phyloP scores from a whole-genome alignment of 129 eudicot genomes.

The sunflower (Helianthus annuus) region HanXRQr2.0-SUNRISE NC_035438.2:27882961-27883460 shows the following conservation, averaged over 20 bases:
- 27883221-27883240: slow-evolving; percentile 67
- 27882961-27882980: too few species aligned
- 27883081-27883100: slow-evolving; percentile 69
- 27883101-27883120: slow-evolving; percentile 63
- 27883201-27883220: slow-evolving; percentile 56
- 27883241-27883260: slow-evolving; percentile 30
- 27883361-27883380: too few species aligned
- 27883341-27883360: too few species aligned
- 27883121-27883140: slow-evolving; percentile 85
- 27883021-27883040: slow-evolving; percentile 82
- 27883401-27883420: slow-evolving; percentile 65
- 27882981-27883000: too few species aligned
- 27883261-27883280: too few species aligned
- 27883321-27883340: too few species aligned
- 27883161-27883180: slow-evolving; percentile 79
- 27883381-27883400: too few species aligned
- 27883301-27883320: too few species aligned
- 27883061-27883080: slow-evolving; percentile 59
- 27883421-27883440: slow-evolving; percentile 83
- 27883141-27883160: slow-evolving; percentile 87
- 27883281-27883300: too few species aligned
- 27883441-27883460: slow-evolving; percentile 56
- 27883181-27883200: slow-evolving; percentile 58
- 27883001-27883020: too few species aligned
- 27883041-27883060: slow-evolving; percentile 82